Evolutionary conservation across 2,329 filamentous ascomycete genomes (phyloP).

Genomic region (Dactylellina parvicollis): DNA sequence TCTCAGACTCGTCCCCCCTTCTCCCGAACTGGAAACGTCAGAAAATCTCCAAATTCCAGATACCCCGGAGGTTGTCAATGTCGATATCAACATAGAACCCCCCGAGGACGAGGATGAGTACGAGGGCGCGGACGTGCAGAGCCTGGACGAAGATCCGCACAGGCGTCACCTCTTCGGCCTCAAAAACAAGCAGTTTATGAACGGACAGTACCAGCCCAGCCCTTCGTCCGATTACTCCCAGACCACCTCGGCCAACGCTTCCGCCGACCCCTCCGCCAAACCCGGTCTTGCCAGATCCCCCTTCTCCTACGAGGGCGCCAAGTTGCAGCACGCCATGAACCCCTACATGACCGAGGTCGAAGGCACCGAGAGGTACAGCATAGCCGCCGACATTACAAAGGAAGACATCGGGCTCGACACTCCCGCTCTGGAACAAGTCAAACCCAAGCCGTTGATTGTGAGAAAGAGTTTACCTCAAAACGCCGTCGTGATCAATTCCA

Average conservation of each 20-base stretch:
- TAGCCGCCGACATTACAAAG: conserved; percentile 1
- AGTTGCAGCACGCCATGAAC: conserved; percentile 14
- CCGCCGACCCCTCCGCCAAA: conserved; percentile 30
- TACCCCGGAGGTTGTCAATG: background rate
- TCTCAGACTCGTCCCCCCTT: conserved; percentile 36
- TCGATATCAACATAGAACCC: background rate
- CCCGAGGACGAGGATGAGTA: background rate
- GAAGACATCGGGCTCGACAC: background rate
- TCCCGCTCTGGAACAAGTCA: conserved; percentile 16
- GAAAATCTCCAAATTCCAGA: background rate
- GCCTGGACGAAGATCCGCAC: conserved; percentile 47
- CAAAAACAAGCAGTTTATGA: conserved; percentile 42
- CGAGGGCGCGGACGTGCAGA: conserved; percentile 20
- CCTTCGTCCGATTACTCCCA: conserved; percentile 39
- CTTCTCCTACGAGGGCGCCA: conserved; percentile 47
- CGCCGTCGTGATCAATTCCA: background rate
- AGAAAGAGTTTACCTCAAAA: conserved; percentile 18
- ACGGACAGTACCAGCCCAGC: conserved; percentile 40
- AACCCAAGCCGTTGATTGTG: conserved; percentile 25
- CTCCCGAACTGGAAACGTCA: conserved; percentile 20
- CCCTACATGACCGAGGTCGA: background rate
- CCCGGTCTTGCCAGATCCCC: conserved; percentile 38
- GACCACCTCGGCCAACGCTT: conserved; percentile 9
- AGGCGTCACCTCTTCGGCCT: conserved; percentile 40
- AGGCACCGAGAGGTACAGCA: background rate